Base-by-base conservation (phyloP, 495 filamentous ascomycete genomes). In the Hyaloscypha variabilis region DNA sequence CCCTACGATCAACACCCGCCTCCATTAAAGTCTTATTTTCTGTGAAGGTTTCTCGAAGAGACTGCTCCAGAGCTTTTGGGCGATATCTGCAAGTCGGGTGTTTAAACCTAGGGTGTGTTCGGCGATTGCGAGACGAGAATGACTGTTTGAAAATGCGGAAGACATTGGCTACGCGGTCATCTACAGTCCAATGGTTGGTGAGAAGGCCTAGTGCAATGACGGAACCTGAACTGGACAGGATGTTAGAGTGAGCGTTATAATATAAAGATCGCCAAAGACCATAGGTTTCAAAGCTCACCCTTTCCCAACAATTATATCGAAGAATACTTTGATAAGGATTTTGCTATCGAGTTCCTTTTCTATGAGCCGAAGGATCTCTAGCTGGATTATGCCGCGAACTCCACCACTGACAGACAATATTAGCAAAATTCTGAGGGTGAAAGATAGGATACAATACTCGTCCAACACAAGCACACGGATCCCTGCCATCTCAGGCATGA, bases 381-480 rank as follows among this genome's bases (percentile, higher is more conserved):
- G 71, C 54, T 83, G 71, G 8, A 84, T 72, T 10, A 87, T 76
- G 1, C 80, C 83, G 1, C 83, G 74, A 8, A 84, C 69, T 2
- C 84, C 83, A 13, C 84, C 83, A 0, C 79, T 80, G 23, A 10
- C 8, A 8, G 62, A 66, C 31, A 56, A 63, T n/a, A 25, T 56
- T 6, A 24, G 53, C 14, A 6, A 63, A 58, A 26, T 46, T 54
- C 59, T 13, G 0, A 5, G 8, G 1, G 55, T 49, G 42, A 59
- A 6, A 10, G 5, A 34, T 4, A 10, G 30, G 30, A 34, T 5
- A 34, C 30, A 34, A 34, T 34, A 34, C 77, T 87, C 85, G 69
- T 90, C 86, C 23, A 91, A 73, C 49, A 76, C 80, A 8, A 89
- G 77, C 39, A 88, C 73, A n/a, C 86, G 74, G 2, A 79, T 74